Evolutionary conservation across 352 stramenopile genomes (phyloP), one percentile per base, ranked within the genome.

Genomic region (Pythium utonaiense): DNA sequence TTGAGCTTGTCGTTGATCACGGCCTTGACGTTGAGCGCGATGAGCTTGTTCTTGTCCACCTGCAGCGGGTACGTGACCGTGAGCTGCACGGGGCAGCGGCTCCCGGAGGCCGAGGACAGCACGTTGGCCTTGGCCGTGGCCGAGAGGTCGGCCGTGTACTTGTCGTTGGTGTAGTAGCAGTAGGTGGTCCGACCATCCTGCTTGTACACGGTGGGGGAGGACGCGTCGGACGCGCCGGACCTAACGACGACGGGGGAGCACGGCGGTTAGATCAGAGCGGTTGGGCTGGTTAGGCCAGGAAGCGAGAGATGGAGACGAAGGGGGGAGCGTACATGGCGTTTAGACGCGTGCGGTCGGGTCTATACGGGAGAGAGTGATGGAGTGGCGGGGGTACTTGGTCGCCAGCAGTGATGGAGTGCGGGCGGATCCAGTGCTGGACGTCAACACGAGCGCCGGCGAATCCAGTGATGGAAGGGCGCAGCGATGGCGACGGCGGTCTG

Each of bases 111-210:
- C 28, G 88, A 63, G 61, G 36, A 44, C 3, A 44, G 16, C 12
- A 85, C 53, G 17, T 59, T 57, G 7, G 54, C 47, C 58, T 74
- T 69, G 47, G 79, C 51, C 44, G 53, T 27, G 21, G 68, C 42
- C 25, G 79, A 77, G 34, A 78, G 58, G 51, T 85, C 59, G 51
- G 66, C 59, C 31, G 75, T 80, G 64, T 88, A 88, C 59, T 80
- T 83, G 12, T 86, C 70, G 21, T 69, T 64, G 16, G 87, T 70
- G 67, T 87, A 89, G 66, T 89, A 93, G 69, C 83, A 93, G 71
- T 93, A 91, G 44, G 83, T 93, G 30, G 83, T 93, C 62, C 67
- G 83, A 44, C 64, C 74, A 69, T 93, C 83, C 62, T 91, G 86
- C 57, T 86, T 88, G 66, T 84, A 91, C 51, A 61, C 77, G 62